These are phyloP conservation scores for Camellia lanceoleosa DNA, from an alignment of 148 eudicot species.

Conservation along the genomic window DNA sequence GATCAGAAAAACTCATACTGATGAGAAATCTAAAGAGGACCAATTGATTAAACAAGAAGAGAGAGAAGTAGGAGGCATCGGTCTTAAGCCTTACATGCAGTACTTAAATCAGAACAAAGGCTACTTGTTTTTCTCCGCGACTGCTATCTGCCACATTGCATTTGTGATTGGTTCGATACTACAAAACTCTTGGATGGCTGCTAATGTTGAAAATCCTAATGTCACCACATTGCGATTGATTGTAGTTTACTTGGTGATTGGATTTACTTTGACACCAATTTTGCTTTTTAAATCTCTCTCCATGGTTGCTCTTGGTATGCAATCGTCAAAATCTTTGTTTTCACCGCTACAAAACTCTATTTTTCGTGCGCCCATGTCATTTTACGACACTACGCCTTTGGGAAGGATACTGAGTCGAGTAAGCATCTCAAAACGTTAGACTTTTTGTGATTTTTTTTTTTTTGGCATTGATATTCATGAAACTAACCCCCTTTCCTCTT, in stretches of 20 bases:
- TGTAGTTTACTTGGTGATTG: conserved; percentile 59
- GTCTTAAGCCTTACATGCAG: conserved; percentile 60
- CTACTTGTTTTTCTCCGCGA: conserved; percentile 45
- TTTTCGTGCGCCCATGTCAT: conserved; percentile 80
- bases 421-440: conserved; percentile 7
- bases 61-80: conserved; percentile 68
- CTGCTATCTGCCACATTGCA: conserved; percentile 41
- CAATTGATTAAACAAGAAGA: conserved; percentile 82
- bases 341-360: conserved; percentile 59
- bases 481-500: neutral
- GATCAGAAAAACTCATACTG: conserved; percentile 27
- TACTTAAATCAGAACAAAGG: conserved; percentile 76
- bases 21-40: conserved; percentile 33
- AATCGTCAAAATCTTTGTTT: conserved; percentile 63
- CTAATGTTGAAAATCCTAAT: conserved; percentile 64
- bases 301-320: conserved; percentile 50
- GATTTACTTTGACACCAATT: conserved; percentile 34
- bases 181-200: conserved; percentile 94
- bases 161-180: conserved; percentile 55
- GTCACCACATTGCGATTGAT: conserved; percentile 56
- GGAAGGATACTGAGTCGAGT: conserved; percentile 85
- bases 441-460: too few relatives aligned
- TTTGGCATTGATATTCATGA: neutral
- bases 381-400: conserved; percentile 81
- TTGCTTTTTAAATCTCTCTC: conserved; percentile 49